These are phyloP conservation scores for Aspergillus thermomutatus DNA, from an alignment of 2,329 filamentous ascomycete species.

Conservation along the genomic window DNA sequence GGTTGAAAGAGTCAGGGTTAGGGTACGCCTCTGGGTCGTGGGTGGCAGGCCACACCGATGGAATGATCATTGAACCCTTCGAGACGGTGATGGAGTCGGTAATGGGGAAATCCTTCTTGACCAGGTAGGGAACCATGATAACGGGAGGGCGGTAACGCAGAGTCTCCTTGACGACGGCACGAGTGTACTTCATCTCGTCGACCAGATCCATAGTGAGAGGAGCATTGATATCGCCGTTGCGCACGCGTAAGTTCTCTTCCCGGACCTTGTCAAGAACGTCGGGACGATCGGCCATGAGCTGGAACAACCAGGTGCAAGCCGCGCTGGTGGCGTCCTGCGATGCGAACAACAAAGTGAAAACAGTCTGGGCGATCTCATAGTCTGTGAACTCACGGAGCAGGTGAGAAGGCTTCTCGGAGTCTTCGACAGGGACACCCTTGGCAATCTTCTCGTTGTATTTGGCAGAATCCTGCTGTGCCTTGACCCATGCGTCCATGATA, in stretches of 20 bases:
- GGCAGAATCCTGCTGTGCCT: constrained; percentile 81
- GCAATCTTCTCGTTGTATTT: constrained; percentile 75
- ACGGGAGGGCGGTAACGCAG: constrained; percentile 94
- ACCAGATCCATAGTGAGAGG: constrained; percentile 78
- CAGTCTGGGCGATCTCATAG: constrained; percentile 84
- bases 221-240: constrained; percentile 70
- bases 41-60: constrained; percentile 83
- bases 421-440: constrained; percentile 65
- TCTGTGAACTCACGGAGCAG: constrained; percentile 84
- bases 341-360: constrained; percentile 96
- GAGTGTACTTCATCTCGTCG: constrained; percentile 84
- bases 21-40: constrained; percentile 91
- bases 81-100: constrained; percentile 84
- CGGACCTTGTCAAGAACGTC: constrained; percentile 86
- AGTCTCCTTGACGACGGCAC: constrained; percentile 85
- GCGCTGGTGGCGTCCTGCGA: constrained; percentile 96
- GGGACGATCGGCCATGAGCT: constrained; percentile 89
- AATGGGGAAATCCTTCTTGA: constrained; percentile 93
- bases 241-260: constrained; percentile 78
- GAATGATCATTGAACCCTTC: constrained; percentile 93
- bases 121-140: constrained; percentile 92
- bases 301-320: constrained; percentile 92
- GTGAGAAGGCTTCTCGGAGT: constrained; percentile 75
- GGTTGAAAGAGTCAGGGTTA: constrained; percentile 83
- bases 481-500: constrained; percentile 94